Base-by-base conservation (phyloP, 2,329 filamentous ascomycete species). In the Alternaria arborescens region DNA sequence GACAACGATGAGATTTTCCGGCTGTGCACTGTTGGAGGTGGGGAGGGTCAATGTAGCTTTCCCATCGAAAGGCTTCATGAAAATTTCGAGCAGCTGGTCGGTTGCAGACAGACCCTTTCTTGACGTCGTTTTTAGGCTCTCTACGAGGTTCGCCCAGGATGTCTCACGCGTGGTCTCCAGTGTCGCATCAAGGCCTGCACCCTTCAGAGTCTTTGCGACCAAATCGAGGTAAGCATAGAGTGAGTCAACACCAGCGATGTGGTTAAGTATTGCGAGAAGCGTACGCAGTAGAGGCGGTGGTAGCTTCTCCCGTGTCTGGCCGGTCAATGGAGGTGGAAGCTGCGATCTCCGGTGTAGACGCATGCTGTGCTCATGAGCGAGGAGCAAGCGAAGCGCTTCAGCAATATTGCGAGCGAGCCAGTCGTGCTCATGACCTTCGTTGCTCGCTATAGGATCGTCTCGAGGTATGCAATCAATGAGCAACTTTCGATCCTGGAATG, bases 291-390 rank as follows among this genome's bases (percentile, higher is more conserved):
- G 81, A n/a, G 82, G 79, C 53, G 88, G 84, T 44, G 86, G 80
- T 3, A 82, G 82, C 7, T 78, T 80, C 22, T 83, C 74, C 36
- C 82, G 81, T 60, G 83, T 84, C 52, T 82, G 81, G 16, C 81
- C 80, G 10, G 82, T 80, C 60, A 88, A 72, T 6, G 89, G 85
- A 8, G 82, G 80, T 8, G 89, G 89, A 1, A 88, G 82, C 30
- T 89, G 86, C 1, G 89, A 90, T 55, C 93, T 87, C 43, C 86
- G 86, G 40, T 88, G 82, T 61, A 92, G 86, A 66, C 90, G 93
- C 73, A 91, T 87, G 10, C 90, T 87, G 76, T 98, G 94, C 2
- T 91, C 88, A 65, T 94, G 89, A 50, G 86, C 87, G 8, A 98
- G 87, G 2, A 97, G 84, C 22, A 97, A 84, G 41, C 92, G 89